phyloP scores from a whole-genome alignment of 108 stramenopile genomes.

The Seminavis robusta region DNA sequence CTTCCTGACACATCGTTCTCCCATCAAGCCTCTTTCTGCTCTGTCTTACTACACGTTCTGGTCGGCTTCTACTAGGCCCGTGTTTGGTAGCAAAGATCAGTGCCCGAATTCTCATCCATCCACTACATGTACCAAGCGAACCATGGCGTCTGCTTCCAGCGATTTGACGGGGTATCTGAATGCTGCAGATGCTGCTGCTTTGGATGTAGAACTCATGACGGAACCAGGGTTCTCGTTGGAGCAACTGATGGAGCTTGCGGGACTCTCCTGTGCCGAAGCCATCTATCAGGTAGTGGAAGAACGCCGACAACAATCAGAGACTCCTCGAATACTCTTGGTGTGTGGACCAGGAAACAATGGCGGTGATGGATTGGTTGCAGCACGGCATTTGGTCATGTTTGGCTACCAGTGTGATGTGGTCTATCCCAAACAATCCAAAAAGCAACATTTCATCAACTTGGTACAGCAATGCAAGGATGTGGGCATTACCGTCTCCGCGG shows the following conservation, averaged over 20 bases:
- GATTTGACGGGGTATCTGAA: conserved; percentile 74
- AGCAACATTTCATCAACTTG: conserved; percentile 68
- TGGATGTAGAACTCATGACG: conserved; percentile 94
- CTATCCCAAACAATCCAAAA: conserved; percentile 84
- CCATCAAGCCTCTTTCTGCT: too few species aligned
- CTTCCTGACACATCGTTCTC: too few species aligned
- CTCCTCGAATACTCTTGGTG: conserved; percentile 31
- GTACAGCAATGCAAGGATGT: conserved; percentile 88
- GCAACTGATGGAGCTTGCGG: conserved; percentile 99
- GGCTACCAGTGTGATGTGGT: conserved; percentile 82
- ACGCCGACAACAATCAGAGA: conserved; percentile 10
- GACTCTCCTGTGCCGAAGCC: conserved; percentile 90
- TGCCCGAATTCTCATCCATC: too few species aligned
- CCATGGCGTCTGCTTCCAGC: too few species aligned
- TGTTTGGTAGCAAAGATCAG: too few species aligned
- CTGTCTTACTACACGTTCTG: too few species aligned
- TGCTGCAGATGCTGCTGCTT: conserved; percentile 71
- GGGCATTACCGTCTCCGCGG: conserved; percentile 59
- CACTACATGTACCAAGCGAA: too few species aligned
- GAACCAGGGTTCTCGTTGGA: conserved; percentile 92
- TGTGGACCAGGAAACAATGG: conserved; percentile 99
- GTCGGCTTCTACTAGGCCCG: too few species aligned
- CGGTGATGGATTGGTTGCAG: conserved; percentile 99
- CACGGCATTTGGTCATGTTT: conserved; percentile 92
- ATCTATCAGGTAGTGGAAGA: conserved; percentile 52